Conservation (phyloP, 768 basidiomycete genomes). For the Xerocomellus chrysenteron region DNA sequence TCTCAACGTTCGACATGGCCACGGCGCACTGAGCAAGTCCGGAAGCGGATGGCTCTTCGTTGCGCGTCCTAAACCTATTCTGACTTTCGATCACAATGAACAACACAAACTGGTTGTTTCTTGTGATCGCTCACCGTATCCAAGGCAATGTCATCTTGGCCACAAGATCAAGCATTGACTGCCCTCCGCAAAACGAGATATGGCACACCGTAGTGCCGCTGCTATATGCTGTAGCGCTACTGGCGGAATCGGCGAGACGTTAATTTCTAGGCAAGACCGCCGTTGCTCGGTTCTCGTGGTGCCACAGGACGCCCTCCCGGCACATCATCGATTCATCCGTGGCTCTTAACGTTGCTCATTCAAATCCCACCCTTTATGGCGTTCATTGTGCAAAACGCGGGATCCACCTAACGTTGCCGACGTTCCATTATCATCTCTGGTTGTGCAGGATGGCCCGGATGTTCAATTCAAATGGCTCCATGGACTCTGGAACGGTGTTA, state of each 20-base stretch:
- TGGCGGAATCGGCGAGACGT: background rate
- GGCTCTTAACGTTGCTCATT: conserved; percentile 8
- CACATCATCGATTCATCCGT: conserved; percentile 1
- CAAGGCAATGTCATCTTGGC: background rate
- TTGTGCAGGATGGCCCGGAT: conserved; percentile 22
- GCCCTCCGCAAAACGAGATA: background rate
- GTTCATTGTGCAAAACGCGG: background rate
- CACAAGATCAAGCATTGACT: background rate
- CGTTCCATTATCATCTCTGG: conserved; percentile 3
- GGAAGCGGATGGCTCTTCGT: background rate
- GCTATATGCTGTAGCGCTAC: conserved; percentile 3
- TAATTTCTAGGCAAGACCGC: background rate
- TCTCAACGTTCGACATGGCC: background rate
- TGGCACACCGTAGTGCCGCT: background rate
- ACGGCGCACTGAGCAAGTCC: background rate
- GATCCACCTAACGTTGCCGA: background rate
- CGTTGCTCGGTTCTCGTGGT: background rate
- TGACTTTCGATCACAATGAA: background rate
- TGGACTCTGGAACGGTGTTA: background rate
- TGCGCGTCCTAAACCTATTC: background rate
- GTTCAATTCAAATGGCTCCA: conserved; percentile 1
- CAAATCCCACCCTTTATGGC: background rate
- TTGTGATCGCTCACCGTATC: background rate
- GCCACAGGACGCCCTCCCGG: conserved; percentile 1
- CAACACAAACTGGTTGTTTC: background rate